Evolutionary conservation across 495 filamentous ascomycete species (phyloP).

Genomic region (Viridothelium virens): DNA sequence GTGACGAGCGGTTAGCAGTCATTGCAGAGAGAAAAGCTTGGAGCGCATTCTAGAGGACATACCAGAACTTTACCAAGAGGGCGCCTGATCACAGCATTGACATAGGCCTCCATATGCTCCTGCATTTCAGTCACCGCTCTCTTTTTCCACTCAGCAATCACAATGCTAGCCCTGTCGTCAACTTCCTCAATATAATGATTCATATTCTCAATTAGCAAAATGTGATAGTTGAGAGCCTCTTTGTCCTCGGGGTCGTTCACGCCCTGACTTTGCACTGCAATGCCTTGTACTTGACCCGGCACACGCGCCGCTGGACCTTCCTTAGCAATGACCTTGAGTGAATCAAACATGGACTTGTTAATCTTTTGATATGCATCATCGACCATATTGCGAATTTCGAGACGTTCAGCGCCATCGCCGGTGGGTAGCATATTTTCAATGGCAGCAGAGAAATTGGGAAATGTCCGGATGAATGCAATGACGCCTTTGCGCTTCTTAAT

Average conservation of each 20-base stretch:
- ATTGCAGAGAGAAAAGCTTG: neutral
- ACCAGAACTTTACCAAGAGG: slow-evolving; percentile 70
- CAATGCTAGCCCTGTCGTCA: slow-evolving; percentile 60
- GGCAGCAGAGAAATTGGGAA: slow-evolving; percentile 72
- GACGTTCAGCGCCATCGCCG: slow-evolving; percentile 36
- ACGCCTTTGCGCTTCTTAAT: slow-evolving; percentile 97
- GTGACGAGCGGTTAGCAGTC: neutral
- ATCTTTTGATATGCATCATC: slow-evolving; percentile 83
- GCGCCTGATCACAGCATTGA: slow-evolving; percentile 77
- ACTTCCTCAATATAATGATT: slow-evolving; percentile 93
- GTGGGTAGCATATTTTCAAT: slow-evolving; percentile 71
- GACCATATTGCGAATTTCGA: slow-evolving; percentile 59
- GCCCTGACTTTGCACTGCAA: slow-evolving; percentile 22
- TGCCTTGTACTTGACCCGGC: slow-evolving; percentile 33
- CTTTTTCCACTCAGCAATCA: slow-evolving; percentile 72
- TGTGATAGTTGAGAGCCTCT: slow-evolving; percentile 91
- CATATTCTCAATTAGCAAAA: slow-evolving; percentile 97
- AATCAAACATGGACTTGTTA: slow-evolving; percentile 95
- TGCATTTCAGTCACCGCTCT: slow-evolving; percentile 67
- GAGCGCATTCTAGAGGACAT: slow-evolving; percentile 15
- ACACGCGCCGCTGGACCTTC: slow-evolving; percentile 62
- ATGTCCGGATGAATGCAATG: slow-evolving; percentile 86
- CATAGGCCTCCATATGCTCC: slow-evolving; percentile 84
- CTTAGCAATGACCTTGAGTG: slow-evolving; percentile 88
- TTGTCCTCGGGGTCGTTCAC: slow-evolving; percentile 75